Conservation (phyloP, 169 alveolate species). For the Plasmodium cynomolgi region DNA sequence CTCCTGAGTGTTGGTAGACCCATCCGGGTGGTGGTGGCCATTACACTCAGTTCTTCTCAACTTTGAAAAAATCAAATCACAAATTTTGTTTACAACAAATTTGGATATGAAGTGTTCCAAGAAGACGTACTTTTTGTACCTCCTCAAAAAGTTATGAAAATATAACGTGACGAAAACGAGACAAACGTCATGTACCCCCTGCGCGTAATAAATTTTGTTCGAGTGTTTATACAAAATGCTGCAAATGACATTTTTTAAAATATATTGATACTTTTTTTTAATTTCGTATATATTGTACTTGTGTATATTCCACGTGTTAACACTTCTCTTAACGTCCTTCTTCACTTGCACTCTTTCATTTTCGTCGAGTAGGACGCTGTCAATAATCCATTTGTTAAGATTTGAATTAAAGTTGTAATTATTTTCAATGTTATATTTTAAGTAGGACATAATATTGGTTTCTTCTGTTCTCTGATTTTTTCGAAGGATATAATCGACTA, state of each 20-base stretch:
- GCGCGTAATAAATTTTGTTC: conserved; percentile 64
- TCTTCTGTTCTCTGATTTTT: conserved; percentile 11
- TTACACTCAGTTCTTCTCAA: neutral
- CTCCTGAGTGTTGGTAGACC: neutral
- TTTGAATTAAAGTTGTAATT: conserved; percentile 48
- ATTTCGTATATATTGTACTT: conserved; percentile 59
- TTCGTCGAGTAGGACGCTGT: conserved; percentile 61
- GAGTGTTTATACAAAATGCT: conserved; percentile 72
- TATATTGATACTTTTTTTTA: conserved; percentile 64
- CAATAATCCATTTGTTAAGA: conserved; percentile 54
- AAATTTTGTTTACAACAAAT: conserved; percentile 55
- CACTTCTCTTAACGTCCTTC: conserved; percentile 71
- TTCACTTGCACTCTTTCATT: conserved; percentile 62
- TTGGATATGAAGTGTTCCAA: conserved; percentile 53
- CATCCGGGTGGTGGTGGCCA: neutral
- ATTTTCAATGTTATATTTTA: conserved; percentile 61
- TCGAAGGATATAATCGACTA: conserved; percentile 50
- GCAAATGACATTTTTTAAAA: conserved; percentile 69
- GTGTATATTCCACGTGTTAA: conserved; percentile 68
- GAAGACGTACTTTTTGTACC: conserved; percentile 66
- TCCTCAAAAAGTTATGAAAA: conserved; percentile 43
- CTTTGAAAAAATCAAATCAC: conserved; percentile 34
- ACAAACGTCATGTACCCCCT: conserved; percentile 75
- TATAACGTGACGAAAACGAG: conserved; percentile 65
- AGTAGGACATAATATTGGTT: conserved; percentile 13